Base-by-base conservation (phyloP, 2,329 filamentous ascomycete genomes). In the Aspergillus ochraceoroseus region DNA sequence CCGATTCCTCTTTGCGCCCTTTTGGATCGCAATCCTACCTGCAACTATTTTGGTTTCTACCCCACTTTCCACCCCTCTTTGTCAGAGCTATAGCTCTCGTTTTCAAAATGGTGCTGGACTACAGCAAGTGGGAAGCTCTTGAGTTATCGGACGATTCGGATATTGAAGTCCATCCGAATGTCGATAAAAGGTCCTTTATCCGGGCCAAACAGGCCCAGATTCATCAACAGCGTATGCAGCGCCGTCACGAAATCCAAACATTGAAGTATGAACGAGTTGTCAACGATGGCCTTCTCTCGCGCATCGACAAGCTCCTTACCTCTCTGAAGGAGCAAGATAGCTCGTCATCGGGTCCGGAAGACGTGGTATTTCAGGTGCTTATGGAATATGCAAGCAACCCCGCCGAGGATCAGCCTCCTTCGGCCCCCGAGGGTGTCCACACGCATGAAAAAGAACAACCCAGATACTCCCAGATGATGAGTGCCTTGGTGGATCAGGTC, bases 91-190 rank as follows among this genome's bases (percentile, higher is more conserved):
- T 33, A 41, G 13, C 33, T 30, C 32, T 33, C 14, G 6, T 14
- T 12, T 22, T 42, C 47, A 59, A 52, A 12, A 75, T 75, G 72
- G 71, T 73, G n/a, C 72, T 84, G 48, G 77, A 84, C 57, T 85
- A 77, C 58, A 75, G 73, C 59, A 77, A 77, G 62, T 77, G 74
- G 74, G 74, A 96, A 64, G 83, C 85, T 44, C 79, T 98, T 61
- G 92, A 98, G 80, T 82, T 98, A 62, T 95, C 87, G 59, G 92
- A 98, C 68, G 92, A 98, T 69, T 95, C 88, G 36, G 92, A 98
- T 60, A 83, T 98, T 57, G 92, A 98, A 70, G 92, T 96, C 36
- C 92, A 98, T 67, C 92, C 92, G 46, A 98, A 98, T 63, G 92
- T 98, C 63, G 92, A 98, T 72, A 98, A 98, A 68, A 80, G 84